Conservation (phyloP, 2,329 filamentous ascomycete species). For the Metarhizium sp. region DNA sequence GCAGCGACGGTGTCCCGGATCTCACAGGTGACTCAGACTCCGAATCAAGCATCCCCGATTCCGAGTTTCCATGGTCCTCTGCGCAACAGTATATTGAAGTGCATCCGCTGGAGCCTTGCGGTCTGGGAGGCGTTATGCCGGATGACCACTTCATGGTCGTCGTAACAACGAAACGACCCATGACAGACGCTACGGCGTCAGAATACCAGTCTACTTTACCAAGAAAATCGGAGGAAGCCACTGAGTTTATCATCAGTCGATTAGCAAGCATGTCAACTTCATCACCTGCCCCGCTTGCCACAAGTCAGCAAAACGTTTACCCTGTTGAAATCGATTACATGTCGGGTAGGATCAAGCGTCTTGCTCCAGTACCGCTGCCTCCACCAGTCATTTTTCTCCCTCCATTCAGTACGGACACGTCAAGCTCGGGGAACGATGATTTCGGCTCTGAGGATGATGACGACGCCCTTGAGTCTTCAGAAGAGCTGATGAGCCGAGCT, state of each 20-base stretch:
- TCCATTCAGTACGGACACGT: conserved; percentile 33
- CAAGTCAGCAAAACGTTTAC: neutral
- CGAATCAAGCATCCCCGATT: conserved; percentile 29
- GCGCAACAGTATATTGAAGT: conserved; percentile 28
- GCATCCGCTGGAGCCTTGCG: conserved; percentile 43
- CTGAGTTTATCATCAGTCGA: conserved; percentile 31
- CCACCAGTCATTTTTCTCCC: conserved; percentile 44
- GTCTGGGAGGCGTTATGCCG: conserved; percentile 48
- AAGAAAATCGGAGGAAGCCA: conserved; percentile 17
- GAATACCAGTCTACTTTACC: neutral
- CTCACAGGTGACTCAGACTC: conserved; percentile 24
- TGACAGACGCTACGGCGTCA: conserved; percentile 11
- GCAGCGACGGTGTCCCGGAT: conserved; percentile 15
- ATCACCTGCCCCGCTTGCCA: conserved; percentile 18
- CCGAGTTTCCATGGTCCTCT: conserved; percentile 38
- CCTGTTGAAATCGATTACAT: conserved; percentile 37
- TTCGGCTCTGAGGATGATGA: conserved; percentile 17
- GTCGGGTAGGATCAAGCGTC: conserved; percentile 28
- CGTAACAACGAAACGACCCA: conserved; percentile 40
- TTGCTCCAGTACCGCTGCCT: conserved; percentile 39
- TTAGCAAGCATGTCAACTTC: conserved; percentile 32
- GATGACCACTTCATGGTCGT: conserved; percentile 55
- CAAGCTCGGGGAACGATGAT: conserved; percentile 21
- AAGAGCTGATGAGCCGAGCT: conserved; percentile 21
- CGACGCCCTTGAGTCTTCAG: conserved; percentile 19